phyloP scores from a whole-genome alignment of 2,329 filamentous ascomycete species.

The Fusarium austroafricanum region DNA sequence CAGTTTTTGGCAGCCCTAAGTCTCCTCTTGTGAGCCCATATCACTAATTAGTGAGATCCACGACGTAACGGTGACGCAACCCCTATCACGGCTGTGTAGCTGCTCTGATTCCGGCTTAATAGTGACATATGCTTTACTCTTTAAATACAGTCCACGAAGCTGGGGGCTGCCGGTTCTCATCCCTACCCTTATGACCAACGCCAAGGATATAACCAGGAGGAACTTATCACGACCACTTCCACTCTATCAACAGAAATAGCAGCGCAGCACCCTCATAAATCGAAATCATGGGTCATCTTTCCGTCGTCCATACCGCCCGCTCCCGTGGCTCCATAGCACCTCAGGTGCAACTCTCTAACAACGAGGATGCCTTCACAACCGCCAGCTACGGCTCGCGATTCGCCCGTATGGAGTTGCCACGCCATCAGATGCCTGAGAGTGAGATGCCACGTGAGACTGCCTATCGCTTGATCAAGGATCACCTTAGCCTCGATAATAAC shows the following conservation, averaged over 20 bases:
- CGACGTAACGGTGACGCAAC: too few species aligned
- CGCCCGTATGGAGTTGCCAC: slow-evolving; percentile 82
- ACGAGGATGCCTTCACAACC: slow-evolving; percentile 72
- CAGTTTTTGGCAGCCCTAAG: too few species aligned
- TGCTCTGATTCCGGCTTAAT: neutral
- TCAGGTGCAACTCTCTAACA: slow-evolving; percentile 61
- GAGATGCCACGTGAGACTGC: slow-evolving; percentile 94
- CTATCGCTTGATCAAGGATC: slow-evolving; percentile 98
- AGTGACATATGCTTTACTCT: neutral
- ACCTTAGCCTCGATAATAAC: slow-evolving; percentile 89
- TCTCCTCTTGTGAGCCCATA: too few species aligned
- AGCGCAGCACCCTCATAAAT: slow-evolving; percentile 18
- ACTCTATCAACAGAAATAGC: neutral
- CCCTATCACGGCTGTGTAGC: too few species aligned
- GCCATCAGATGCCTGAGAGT: slow-evolving; percentile 84
- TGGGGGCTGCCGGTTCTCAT: neutral
- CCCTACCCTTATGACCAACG: slow-evolving; percentile 49
- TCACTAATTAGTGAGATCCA: too few species aligned
- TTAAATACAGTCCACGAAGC: neutral
- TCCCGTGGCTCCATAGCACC: slow-evolving; percentile 36
- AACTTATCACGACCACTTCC: neutral
- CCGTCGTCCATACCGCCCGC: slow-evolving; percentile 44
- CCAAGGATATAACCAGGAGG: slow-evolving; percentile 32
- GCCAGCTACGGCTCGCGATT: slow-evolving; percentile 91
- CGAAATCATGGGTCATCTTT: slow-evolving; percentile 63